Evolutionary conservation across 2,329 filamentous ascomycete genomes (phyloP), one percentile per base, ranked within the genome.

Genomic region (Clarireedia paspali): DNA sequence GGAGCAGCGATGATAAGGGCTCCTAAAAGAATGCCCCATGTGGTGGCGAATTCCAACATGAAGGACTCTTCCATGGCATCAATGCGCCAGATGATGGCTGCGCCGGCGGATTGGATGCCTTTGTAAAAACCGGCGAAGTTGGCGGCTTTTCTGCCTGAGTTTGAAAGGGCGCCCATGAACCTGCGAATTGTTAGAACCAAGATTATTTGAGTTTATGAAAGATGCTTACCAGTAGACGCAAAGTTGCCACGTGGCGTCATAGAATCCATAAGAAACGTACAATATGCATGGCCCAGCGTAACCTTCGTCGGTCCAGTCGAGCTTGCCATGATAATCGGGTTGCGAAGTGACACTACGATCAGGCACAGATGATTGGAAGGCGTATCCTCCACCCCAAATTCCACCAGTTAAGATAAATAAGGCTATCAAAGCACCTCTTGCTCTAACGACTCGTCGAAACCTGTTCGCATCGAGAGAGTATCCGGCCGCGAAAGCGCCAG

Each of bases 111-210:
- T 70, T 95, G 89, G 62, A 95, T 87, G 48, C 85, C 85, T 75
- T 91, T 92, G 79, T 92, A 91, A 76, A 87, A 90, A 60, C 88
- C 91, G 42, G 89, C 87, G 67, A 91, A 86, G 76, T 95, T 95
- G 74, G 91, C 91, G 30, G 91, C 81, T 71, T 90, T 92, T 70
- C 91, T 89, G 58, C 87, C 83, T 61, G 91, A 95, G 80, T 96
- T 96, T 67, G 88, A 90, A 46, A 96, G 77, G 10, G 90, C 82
- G 50, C 91, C 91, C 87, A 96, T 95, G 75, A 87, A 90, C 84
- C 84, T 86, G 57, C 12, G 1, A 58, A n/a, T 9, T 50, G 45
- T 61, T 47, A 59, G 52, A 53, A 10, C 50, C 5, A 52, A 47
- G 4, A 39, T 17, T 14, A 10, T 15, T 12, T 15, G 2, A 88